Base-by-base conservation (phyloP, 2,329 filamentous ascomycete genomes). In the Colletotrichum tropicicola region DNA sequence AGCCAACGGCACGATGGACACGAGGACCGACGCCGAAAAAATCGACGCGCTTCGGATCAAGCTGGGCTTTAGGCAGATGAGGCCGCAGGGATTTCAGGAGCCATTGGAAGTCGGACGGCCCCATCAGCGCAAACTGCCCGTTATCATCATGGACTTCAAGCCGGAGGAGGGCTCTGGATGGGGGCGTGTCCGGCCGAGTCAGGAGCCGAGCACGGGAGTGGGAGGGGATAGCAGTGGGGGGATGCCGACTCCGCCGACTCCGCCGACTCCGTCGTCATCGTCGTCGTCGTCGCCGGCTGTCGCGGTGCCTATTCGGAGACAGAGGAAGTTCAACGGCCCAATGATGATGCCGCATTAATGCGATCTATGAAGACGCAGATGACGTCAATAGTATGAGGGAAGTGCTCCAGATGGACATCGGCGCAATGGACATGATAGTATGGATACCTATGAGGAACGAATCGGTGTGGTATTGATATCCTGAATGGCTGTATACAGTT, bases 1-100 rank as follows among this genome's bases (percentile, higher is more conserved):
- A n/a, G 39, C 28, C 19, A 48, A 48, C 12, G 43, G 30, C 13
- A 90, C 92, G 79, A 91, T 89, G 75, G 90, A 87, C 71, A 90
- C 91, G 44, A 90, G 94, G 83, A 96, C 93, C 1, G 95, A 98
- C 76, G 93, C 97, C 73, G 93, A 99, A 75, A 94, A 92, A 75
- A 92, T 98, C 79, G 91, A 91, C 57, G 94, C 94, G 15, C 28
- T 64, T 41, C 41, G 59, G 5, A 28, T 64, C 41, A 58, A 53
- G 47, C 13, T 66, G 30, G 62, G 62, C 10, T 53, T 65, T 12
- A 62, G 23, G 44, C 44, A 44, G 45, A 44, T 48, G 12, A 39
- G 49, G 25, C 51, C 57, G 6, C 62, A 56, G 28, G 37, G 21
- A 17, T 65, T 56, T 7, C 32, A 19, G n/a, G 62, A 65, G 7